A percentile compares a stretch with the other conserved stretches of the same genome.
These are phyloP conservation scores for Astrephomene gubernaculifera DNA, from an alignment of 139 green algal genomes.

Conservation along the genomic window DNA sequence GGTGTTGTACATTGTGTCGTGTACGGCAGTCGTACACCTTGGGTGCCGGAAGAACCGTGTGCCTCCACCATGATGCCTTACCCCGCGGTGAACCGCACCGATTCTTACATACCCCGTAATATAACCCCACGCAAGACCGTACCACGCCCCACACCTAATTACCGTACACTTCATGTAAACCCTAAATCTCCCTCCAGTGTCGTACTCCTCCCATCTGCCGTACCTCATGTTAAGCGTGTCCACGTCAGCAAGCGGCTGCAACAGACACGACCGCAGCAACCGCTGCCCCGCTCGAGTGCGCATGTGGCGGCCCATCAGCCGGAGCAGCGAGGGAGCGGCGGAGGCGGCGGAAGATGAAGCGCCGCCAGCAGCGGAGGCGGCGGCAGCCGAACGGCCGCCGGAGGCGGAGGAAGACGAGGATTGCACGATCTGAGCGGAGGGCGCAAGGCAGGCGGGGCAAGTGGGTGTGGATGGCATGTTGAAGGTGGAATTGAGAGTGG, in stretches of 20 bases:
- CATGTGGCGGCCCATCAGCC: conserved; percentile 68
- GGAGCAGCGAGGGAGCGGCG: conserved; percentile 37
- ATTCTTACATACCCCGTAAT: too few relatives aligned
- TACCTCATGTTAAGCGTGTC: conserved; percentile 76
- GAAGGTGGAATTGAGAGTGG: too few relatives aligned
- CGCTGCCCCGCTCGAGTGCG: conserved; percentile 64
- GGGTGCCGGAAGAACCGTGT: too few relatives aligned
- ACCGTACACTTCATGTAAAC: too few relatives aligned
- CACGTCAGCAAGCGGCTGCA: conserved; percentile 89
- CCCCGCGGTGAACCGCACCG: too few relatives aligned
- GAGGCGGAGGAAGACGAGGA: conserved; percentile 18
- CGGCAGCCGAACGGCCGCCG: not conserved
- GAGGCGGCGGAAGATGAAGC: conserved; percentile 36
- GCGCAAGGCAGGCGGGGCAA: not conserved
- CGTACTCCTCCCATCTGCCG: conserved; percentile 1
- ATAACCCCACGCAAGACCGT: too few relatives aligned
- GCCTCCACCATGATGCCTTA: too few relatives aligned
- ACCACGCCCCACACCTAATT: too few relatives aligned
- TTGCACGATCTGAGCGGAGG: conserved; percentile 56
- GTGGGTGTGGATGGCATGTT: too few relatives aligned
- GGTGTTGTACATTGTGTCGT: too few relatives aligned
- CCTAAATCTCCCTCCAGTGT: not conserved
- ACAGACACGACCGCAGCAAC: conserved; percentile 85
- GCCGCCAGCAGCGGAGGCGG: too few relatives aligned
- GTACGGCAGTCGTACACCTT: too few relatives aligned